These are phyloP conservation scores for Abrus precatorius DNA, from an alignment of 306 rosid species.

Conservation along the genomic window DNA sequence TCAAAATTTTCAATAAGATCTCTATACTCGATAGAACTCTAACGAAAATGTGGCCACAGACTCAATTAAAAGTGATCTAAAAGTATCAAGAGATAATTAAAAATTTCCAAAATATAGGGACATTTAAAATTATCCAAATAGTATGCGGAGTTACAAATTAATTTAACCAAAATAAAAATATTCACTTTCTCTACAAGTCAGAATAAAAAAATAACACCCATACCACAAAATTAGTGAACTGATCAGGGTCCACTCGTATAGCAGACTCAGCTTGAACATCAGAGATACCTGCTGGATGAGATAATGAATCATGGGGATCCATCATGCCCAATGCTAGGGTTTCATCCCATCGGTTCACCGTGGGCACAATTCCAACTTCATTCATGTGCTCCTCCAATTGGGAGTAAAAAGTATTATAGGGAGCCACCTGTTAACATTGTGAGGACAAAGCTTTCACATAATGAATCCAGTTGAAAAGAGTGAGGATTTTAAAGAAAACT, in stretches of 20 bases:
- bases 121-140: too few species aligned
- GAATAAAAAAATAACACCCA: constrained; percentile 18
- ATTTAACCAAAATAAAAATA: background rate
- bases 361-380: constrained; percentile 83
- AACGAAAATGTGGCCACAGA: too few species aligned
- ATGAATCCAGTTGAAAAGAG: constrained; percentile 29
- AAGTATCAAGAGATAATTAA: too few species aligned
- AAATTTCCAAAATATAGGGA: too few species aligned
- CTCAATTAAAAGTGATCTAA: too few species aligned
- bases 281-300: constrained; percentile 98
- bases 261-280: constrained; percentile 95
- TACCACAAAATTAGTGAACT: constrained; percentile 93
- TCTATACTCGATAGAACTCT: too few species aligned
- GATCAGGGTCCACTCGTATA: constrained; percentile 78
- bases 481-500: constrained; percentile 7
- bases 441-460: constrained; percentile 35
- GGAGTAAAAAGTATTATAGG: constrained; percentile 89
- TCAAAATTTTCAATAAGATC: too few species aligned
- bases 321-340: constrained; percentile 87
- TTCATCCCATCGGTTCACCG: constrained; percentile 86
- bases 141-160: too few species aligned
- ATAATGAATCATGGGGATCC: constrained; percentile 98
- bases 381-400: constrained; percentile 91
- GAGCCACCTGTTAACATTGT: constrained; percentile 79
- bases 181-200: constrained; percentile 22